These are phyloP conservation scores for Neurospora sp. DNA, from an alignment of 495 filamentous ascomycete genomes.

Conservation along the genomic window DNA sequence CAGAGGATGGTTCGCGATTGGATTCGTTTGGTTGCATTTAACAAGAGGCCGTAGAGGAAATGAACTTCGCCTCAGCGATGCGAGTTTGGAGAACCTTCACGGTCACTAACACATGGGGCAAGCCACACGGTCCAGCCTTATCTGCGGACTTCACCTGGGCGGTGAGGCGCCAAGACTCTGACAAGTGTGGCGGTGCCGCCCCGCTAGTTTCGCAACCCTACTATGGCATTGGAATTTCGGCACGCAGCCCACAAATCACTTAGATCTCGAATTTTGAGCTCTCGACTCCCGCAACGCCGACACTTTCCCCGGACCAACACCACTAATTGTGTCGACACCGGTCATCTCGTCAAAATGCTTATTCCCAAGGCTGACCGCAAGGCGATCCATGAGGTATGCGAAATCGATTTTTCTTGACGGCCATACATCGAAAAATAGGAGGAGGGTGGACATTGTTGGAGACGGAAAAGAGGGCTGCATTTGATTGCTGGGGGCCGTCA, in stretches of 20 bases:
- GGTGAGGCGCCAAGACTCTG: neutral
- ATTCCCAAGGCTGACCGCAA: slow-evolving; percentile 99
- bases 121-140: neutral
- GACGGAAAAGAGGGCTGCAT: neutral
- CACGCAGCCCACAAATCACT: slow-evolving; percentile 25
- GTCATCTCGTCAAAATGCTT: slow-evolving; percentile 60
- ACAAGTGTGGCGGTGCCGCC: slow-evolving; percentile 17
- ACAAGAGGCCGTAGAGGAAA: neutral
- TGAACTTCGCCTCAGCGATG: neutral
- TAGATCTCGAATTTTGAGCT: slow-evolving; percentile 27
- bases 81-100: neutral
- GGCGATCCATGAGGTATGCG: slow-evolving; percentile 80
- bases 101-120: neutral
- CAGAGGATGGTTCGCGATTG: neutral
- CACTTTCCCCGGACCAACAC: slow-evolving; percentile 30
- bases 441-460: neutral
- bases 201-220: slow-evolving; percentile 23
- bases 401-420: neutral
- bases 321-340: slow-evolving; percentile 32
- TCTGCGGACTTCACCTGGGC: neutral
- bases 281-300: slow-evolving; percentile 21
- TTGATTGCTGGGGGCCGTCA: neutral
- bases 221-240: slow-evolving; percentile 23
- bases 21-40: neutral
- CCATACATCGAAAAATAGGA: neutral